Base-by-base conservation (phyloP, 1,284 basidiomycete species). In the Trametes sp. region DNA sequence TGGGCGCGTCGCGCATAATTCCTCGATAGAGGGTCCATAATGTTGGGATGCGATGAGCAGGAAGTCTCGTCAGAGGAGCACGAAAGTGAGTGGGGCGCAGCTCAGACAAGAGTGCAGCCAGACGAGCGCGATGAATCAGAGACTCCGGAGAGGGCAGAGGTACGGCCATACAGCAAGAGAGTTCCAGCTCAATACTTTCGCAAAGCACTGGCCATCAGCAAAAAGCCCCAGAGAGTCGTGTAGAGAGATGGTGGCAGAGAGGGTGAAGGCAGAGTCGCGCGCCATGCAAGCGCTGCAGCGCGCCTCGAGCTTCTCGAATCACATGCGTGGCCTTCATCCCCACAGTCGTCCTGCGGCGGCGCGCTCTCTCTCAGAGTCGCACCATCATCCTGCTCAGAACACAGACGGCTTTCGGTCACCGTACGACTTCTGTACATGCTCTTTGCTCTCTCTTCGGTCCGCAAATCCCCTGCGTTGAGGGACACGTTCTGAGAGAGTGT, bases 11-110 rank as follows among this genome's bases (percentile, higher is more conserved):
- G 31, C 81, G 80, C 48, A 93, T 72, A 6, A 96, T 79, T 8
- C 86, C 84, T 26, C 93, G 82, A 73, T 95, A 96, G 10, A 95
- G 77, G 0, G 81, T 73, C 87, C 88, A 88, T 72, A 90, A 74
- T 0, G 92, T 94, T 2, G 94, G 93, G 31, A 88, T 76, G 28
- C 88, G 85, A 74, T 96, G 95, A 0, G 86, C 86, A 0, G 81
- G 78, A 44, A 95, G 87, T 52, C 83, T 74, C 71, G 83, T 94
- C 73, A 95, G 94, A 6, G 91, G 87, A 4, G 85, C 80, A 16
- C 81, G 78, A 9, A 89, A 85, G n/a, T 85, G 81, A 2, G 86
- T 77, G 31, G 85, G 84, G 38, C 83, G 80, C 0, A 91, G 74
- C 35, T 83, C 76, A 3, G 86, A 82, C n/a, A 92, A 69, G n/a